Conservation (phyloP, 2,329 filamentous ascomycete genomes). For the Penicillium polonicum region DNA sequence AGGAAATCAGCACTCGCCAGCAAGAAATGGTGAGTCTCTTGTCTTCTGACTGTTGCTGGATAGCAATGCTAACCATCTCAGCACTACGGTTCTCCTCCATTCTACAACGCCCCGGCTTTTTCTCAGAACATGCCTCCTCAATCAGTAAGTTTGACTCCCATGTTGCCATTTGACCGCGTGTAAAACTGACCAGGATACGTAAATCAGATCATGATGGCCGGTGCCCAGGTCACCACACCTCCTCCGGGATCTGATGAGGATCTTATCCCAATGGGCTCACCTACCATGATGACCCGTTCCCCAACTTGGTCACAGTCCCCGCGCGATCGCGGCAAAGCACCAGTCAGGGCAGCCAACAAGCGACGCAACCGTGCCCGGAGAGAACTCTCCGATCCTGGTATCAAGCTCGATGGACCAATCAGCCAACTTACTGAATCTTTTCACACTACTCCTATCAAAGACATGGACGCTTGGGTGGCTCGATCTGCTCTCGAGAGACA, state of each 20-base stretch:
- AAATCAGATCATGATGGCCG: slow-evolving; percentile 20
- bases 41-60: background rate
- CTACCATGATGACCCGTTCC: background rate
- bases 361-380: slow-evolving; percentile 11
- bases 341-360: slow-evolving; percentile 9
- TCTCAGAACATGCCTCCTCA: slow-evolving; percentile 17
- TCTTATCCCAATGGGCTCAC: slow-evolving; percentile 5
- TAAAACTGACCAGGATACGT: background rate
- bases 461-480: slow-evolving; percentile 79
- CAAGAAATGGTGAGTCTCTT: slow-evolving; percentile 24
- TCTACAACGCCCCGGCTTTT: slow-evolving; percentile 15
- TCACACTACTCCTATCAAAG: slow-evolving; percentile 60
- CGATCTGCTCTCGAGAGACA: slow-evolving; percentile 65
- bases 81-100: slow-evolving; percentile 20
- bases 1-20: slow-evolving; percentile 4
- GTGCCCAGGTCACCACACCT: slow-evolving; percentile 26
- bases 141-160: slow-evolving; percentile 20
- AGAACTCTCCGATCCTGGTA: slow-evolving; percentile 11
- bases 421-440: slow-evolving; percentile 37
- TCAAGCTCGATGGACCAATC: slow-evolving; percentile 23
- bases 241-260: slow-evolving; percentile 24
- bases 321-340: slow-evolving; percentile 10
- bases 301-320: background rate
- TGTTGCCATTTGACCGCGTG: background rate
- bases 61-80: slow-evolving; percentile 9